Evolutionary conservation across 192 early-diverging fungal species (phyloP).

Genomic region (Rhizoclosmatium sp.): DNA sequence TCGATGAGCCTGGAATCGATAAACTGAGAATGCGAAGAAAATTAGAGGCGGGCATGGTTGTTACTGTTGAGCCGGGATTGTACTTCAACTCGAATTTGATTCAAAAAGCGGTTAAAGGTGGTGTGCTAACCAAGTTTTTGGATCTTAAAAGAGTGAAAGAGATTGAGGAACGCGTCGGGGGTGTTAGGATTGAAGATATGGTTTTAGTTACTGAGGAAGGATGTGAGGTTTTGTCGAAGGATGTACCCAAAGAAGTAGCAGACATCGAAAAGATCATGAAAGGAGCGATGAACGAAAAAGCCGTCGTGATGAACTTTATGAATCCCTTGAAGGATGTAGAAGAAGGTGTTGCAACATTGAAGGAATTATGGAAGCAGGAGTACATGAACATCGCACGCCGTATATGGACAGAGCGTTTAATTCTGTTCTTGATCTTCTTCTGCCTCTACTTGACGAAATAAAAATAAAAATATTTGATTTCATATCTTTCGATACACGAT

Average conservation of each 20-base stretch:
- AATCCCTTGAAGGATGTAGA: too few species aligned
- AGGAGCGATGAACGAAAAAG: not conserved
- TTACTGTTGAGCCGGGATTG: slow-evolving; percentile 84
- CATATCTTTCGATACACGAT: too few species aligned
- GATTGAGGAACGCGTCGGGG: slow-evolving; percentile 66
- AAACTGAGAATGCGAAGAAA: slow-evolving; percentile 77
- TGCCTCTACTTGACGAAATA: too few species aligned
- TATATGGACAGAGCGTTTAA: too few species aligned
- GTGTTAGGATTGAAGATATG: slow-evolving; percentile 91
- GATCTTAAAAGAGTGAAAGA: not conserved
- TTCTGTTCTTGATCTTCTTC: too few species aligned
- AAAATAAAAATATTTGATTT: too few species aligned
- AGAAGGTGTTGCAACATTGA: too few species aligned
- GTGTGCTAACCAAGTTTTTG: not conserved
- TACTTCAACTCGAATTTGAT: slow-evolving; percentile 89
- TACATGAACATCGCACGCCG: too few species aligned
- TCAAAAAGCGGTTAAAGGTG: slow-evolving; percentile 39
- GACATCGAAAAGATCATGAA: slow-evolving; percentile 38
- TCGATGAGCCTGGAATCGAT: slow-evolving; percentile 73
- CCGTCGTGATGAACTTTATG: too few species aligned
- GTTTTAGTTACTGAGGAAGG: slow-evolving; percentile 80
- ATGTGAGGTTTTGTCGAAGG: slow-evolving; percentile 78
- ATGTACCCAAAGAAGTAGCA: slow-evolving; percentile 81
- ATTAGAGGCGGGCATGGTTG: slow-evolving; percentile 75
- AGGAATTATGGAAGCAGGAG: too few species aligned